A percentile compares a stretch with the other conserved stretches of the same genome.
phyloP scores from a whole-genome alignment of 106 monocot species.

The Dendrobium huoshanense region DNA sequence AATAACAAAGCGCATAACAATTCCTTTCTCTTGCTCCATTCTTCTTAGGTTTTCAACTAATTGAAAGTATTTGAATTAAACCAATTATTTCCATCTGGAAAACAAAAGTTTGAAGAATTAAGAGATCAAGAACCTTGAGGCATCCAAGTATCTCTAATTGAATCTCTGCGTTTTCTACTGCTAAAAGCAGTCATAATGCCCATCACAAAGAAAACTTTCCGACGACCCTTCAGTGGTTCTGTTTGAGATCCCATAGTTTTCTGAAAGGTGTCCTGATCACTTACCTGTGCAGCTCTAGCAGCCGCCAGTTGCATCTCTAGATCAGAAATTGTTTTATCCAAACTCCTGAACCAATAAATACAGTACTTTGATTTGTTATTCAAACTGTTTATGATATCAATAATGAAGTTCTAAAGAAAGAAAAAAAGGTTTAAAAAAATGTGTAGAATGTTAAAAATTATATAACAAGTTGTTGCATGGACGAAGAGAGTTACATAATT shows the following conservation, averaged over 20 bases:
- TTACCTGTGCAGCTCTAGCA: constrained; percentile 46
- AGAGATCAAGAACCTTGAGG: constrained; percentile 37
- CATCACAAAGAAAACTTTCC: constrained; percentile 52
- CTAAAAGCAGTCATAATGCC: constrained; percentile 67
- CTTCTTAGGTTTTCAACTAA: constrained; percentile 6
- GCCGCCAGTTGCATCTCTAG: constrained; percentile 57
- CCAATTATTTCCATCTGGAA: not conserved
- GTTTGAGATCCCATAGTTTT: constrained; percentile 5
- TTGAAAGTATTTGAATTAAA: constrained; percentile 9
- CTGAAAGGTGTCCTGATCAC: constrained; percentile 16
- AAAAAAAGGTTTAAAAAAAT: not conserved
- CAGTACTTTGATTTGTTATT: not conserved
- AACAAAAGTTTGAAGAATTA: not conserved
- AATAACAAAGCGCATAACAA: constrained; percentile 24
- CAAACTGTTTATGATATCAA: not conserved
- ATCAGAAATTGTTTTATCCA: constrained; percentile 58
- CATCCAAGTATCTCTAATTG: constrained; percentile 68
- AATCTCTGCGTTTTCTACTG: constrained; percentile 53
- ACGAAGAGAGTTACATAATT: constrained; percentile 36
- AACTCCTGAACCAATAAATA: constrained; percentile 21
- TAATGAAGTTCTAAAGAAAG: not conserved
- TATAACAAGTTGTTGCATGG: not conserved
- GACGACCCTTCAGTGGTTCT: constrained; percentile 11
- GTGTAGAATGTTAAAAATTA: not conserved
- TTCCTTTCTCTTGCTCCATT: constrained; percentile 19